These are phyloP conservation scores for Xylaria sp. DNA, from an alignment of 2,329 filamentous ascomycete species.

Conservation along the genomic window DNA sequence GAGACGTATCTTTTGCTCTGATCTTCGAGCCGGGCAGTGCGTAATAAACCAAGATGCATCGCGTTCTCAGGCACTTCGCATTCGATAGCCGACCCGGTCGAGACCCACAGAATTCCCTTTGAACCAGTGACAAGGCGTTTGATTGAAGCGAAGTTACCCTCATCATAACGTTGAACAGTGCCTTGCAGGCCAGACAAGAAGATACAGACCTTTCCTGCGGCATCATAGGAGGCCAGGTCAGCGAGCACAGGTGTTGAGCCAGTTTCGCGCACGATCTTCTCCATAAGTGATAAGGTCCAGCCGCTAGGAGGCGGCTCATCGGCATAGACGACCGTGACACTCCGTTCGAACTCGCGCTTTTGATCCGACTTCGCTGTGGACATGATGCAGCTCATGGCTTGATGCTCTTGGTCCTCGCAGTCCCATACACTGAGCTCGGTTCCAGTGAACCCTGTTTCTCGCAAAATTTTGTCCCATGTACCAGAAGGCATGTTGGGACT, in stretches of 20 bases:
- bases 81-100: slow-evolving; percentile 22
- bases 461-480: slow-evolving; percentile 13
- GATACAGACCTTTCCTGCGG: slow-evolving; percentile 4
- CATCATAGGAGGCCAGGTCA: not conserved
- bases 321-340: slow-evolving; percentile 3
- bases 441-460: slow-evolving; percentile 17
- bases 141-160: slow-evolving; percentile 5
- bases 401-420: slow-evolving; percentile 11
- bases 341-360: not conserved
- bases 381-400: slow-evolving; percentile 16
- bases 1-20: slow-evolving; percentile 27
- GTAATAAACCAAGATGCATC: slow-evolving; percentile 33
- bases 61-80: slow-evolving; percentile 24
- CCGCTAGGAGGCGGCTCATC: not conserved
- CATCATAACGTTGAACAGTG: slow-evolving; percentile 1
- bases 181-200: slow-evolving; percentile 13
- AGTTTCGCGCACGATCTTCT: slow-evolving; percentile 2
- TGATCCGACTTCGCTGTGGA: slow-evolving; percentile 1
- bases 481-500: slow-evolving; percentile 1
- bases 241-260: not conserved
- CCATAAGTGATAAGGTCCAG: slow-evolving; percentile 8
- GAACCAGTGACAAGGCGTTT: slow-evolving; percentile 15
- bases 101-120: slow-evolving; percentile 24
- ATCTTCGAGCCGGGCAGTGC: slow-evolving; percentile 34
- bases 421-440: slow-evolving; percentile 19